Conservation (phyloP, 2,329 filamentous ascomycete species). For the Rachicladosporium sp. region DNA sequence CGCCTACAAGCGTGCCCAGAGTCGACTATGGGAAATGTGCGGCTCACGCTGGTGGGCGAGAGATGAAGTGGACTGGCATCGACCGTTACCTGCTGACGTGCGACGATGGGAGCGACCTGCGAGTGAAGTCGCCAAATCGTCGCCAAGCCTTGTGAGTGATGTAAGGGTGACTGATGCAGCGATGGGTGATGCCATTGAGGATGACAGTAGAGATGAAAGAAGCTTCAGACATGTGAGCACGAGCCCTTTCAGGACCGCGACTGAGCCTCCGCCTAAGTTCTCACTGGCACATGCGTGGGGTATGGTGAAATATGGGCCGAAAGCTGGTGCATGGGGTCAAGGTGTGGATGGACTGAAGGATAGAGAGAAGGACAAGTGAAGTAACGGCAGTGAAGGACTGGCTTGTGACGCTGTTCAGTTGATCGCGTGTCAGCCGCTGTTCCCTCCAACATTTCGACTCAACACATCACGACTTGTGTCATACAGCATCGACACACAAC, state of each 20-base stretch:
- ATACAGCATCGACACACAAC: too few relatives aligned
- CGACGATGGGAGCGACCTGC: slow-evolving; percentile 52
- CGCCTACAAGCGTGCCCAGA: slow-evolving; percentile 64
- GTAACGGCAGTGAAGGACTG: background rate
- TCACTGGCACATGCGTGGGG: slow-evolving; percentile 43
- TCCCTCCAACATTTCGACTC: too few relatives aligned
- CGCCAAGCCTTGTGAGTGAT: background rate
- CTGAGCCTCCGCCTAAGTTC: slow-evolving; percentile 39
- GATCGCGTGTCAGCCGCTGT: too few relatives aligned
- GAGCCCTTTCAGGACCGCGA: slow-evolving; percentile 33
- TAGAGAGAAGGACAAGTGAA: slow-evolving; percentile 23
- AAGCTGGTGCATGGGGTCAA: slow-evolving; percentile 40
- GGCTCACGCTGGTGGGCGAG: slow-evolving; percentile 58
- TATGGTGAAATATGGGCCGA: slow-evolving; percentile 40
- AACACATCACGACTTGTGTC: too few relatives aligned
- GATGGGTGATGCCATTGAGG: slow-evolving; percentile 10
- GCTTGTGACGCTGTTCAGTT: too few relatives aligned
- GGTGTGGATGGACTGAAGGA: slow-evolving; percentile 35
- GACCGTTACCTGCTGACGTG: slow-evolving; percentile 50
- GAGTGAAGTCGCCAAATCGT: background rate
- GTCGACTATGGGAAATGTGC: slow-evolving; percentile 74
- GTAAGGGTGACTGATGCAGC: slow-evolving; percentile 7
- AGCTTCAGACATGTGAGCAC: slow-evolving; percentile 31
- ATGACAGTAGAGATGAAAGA: slow-evolving; percentile 20
- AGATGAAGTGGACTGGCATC: slow-evolving; percentile 52